Evolutionary conservation across 2,329 filamentous ascomycete genomes (phyloP).

Genomic region (Penicillium paneum): DNA sequence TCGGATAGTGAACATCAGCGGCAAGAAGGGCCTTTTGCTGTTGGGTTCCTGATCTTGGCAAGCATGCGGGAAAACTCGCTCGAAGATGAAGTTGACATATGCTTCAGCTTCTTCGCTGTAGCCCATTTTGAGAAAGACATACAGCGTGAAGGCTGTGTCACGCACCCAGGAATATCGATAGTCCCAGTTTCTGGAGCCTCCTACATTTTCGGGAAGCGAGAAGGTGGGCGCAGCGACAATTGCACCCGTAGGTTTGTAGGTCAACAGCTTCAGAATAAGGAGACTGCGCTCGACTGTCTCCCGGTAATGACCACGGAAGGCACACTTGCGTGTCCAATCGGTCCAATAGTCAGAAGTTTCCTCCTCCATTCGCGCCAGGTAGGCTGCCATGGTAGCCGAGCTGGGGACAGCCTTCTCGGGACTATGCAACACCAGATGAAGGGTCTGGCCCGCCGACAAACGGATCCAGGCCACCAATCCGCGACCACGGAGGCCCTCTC

Average conservation of each 20-base stretch:
- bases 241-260: constrained; percentile 73
- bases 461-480: constrained; percentile 61
- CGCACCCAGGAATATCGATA: constrained; percentile 68
- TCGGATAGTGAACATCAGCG: constrained; percentile 78
- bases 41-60: constrained; percentile 58
- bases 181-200: constrained; percentile 57
- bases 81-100: constrained; percentile 75
- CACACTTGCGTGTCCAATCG: constrained; percentile 68
- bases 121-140: constrained; percentile 70
- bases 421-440: constrained; percentile 67
- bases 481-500: constrained; percentile 55
- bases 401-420: constrained; percentile 59
- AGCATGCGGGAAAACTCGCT: constrained; percentile 53
- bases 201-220: constrained; percentile 71
- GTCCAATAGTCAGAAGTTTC: constrained; percentile 71
- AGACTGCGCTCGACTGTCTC: constrained; percentile 69
- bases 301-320: constrained; percentile 68
- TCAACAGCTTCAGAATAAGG: constrained; percentile 72
- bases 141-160: constrained; percentile 74
- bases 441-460: constrained; percentile 63
- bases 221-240: constrained; percentile 76
- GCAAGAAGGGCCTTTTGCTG: constrained; percentile 54
- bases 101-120: constrained; percentile 73
- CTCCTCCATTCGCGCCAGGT: constrained; percentile 63
- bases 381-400: constrained; percentile 54